phyloP scores from a whole-genome alignment of 73 alveolate species.

The Tetrahymena thermophila region DNA sequence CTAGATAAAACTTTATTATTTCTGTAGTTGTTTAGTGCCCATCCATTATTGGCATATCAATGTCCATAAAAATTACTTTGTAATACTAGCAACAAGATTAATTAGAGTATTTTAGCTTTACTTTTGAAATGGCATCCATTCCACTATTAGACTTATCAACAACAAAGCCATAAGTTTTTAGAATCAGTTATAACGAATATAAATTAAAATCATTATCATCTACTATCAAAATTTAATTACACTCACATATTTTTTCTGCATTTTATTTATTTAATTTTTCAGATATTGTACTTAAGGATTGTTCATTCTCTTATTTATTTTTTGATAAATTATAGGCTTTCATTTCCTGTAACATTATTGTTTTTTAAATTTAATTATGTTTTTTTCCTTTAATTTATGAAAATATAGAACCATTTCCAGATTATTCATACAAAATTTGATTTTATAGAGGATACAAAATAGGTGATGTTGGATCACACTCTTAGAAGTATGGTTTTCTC shows the following conservation, averaged over 20 bases:
- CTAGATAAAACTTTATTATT: not conserved
- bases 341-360: not conserved
- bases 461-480: not conserved
- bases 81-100: not conserved
- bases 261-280: not conserved
- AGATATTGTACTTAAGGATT: too few relatives aligned
- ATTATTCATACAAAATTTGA: not conserved
- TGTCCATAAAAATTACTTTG: not conserved
- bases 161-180: not conserved
- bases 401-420: not conserved
- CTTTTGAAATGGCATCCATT: not conserved
- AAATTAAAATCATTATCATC: conserved; percentile 16
- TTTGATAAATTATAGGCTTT: not conserved
- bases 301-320: not conserved
- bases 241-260: not conserved
- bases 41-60: not conserved
- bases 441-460: too few relatives aligned
- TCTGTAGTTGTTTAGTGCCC: not conserved
- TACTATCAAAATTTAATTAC: not conserved
- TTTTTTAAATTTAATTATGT: too few relatives aligned
- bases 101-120: not conserved
- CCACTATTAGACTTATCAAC: conserved; percentile 1
- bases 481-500: not conserved
- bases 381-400: not conserved
- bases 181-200: not conserved